These are phyloP conservation scores for Coprinellus micaceus DNA, from an alignment of 768 basidiomycete species.

Conservation along the genomic window DNA sequence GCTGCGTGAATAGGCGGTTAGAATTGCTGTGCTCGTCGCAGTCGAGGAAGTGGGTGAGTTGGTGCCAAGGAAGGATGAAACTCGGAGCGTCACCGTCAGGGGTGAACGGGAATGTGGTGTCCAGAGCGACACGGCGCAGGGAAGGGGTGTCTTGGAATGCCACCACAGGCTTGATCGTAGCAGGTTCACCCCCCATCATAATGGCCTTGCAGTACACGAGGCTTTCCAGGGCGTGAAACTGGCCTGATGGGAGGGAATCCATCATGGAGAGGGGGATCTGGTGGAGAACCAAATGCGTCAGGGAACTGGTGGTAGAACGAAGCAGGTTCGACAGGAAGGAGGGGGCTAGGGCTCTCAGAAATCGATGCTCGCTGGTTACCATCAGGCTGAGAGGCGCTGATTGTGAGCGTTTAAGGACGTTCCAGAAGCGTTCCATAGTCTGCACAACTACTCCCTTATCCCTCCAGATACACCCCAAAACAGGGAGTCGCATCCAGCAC, in stretches of 20 bases:
- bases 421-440: too few species aligned
- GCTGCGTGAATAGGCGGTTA: too few species aligned
- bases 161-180: neutral
- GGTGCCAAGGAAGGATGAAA: neutral
- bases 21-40: too few species aligned
- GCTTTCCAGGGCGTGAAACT: neutral
- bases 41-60: neutral
- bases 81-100: neutral
- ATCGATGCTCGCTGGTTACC: neutral
- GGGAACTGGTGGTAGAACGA: neutral
- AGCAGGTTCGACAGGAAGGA: neutral
- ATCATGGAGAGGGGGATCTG: neutral
- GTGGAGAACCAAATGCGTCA: neutral
- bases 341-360: too few species aligned
- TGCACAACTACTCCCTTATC: too few species aligned
- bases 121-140: neutral
- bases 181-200: neutral
- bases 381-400: neutral
- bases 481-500: neutral
- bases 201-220: neutral
- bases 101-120: too few species aligned
- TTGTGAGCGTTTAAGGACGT: too few species aligned
- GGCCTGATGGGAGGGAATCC: neutral
- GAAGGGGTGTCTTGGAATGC: neutral
- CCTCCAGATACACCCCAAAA: neutral